Conservation (phyloP, 352 stramenopile species). For the Sclerospora graminicola region DNA sequence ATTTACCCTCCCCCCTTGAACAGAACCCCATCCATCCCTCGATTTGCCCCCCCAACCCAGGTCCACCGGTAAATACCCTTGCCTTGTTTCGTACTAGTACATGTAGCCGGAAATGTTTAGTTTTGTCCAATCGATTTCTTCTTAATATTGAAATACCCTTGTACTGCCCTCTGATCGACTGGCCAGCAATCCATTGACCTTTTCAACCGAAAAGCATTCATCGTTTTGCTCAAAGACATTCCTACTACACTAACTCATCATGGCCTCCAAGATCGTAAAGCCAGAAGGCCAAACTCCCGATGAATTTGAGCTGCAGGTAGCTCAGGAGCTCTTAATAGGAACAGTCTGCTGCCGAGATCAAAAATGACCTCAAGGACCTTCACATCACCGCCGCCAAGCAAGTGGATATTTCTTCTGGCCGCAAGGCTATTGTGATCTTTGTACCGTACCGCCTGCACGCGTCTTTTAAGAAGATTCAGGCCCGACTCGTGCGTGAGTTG, state of each 20-base stretch:
- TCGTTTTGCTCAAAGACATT: slow-evolving; percentile 22
- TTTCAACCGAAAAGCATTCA: slow-evolving; percentile 6
- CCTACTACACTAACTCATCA: slow-evolving; percentile 31
- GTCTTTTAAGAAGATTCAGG: slow-evolving; percentile 98
- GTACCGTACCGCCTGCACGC: slow-evolving; percentile 97
- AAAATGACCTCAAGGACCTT: slow-evolving; percentile 96
- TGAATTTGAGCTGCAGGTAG: slow-evolving; percentile 85
- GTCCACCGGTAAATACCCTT: no score
- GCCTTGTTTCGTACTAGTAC: no score
- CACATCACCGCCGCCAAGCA: slow-evolving; percentile 99
- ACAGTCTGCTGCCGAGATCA: slow-evolving; percentile 93
- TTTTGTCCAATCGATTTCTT: no score
- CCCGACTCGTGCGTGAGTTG: slow-evolving; percentile 95
- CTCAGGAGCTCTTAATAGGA: slow-evolving; percentile 81
- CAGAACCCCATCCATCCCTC: no score
- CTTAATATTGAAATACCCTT: no score
- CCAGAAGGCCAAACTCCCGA: slow-evolving; percentile 73
- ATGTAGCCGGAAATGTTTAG: no score
- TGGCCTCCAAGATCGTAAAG: slow-evolving; percentile 84
- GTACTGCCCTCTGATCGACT: no score
- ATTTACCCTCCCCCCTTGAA: no score
- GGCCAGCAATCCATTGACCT: slow-evolving; percentile 11
- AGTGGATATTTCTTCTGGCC: slow-evolving; percentile 90
- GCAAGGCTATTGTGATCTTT: slow-evolving; percentile 98
- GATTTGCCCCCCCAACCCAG: no score